These are phyloP conservation scores for Diaporthe eres DNA, from an alignment of 2,329 filamentous ascomycete species.

Conservation along the genomic window DNA sequence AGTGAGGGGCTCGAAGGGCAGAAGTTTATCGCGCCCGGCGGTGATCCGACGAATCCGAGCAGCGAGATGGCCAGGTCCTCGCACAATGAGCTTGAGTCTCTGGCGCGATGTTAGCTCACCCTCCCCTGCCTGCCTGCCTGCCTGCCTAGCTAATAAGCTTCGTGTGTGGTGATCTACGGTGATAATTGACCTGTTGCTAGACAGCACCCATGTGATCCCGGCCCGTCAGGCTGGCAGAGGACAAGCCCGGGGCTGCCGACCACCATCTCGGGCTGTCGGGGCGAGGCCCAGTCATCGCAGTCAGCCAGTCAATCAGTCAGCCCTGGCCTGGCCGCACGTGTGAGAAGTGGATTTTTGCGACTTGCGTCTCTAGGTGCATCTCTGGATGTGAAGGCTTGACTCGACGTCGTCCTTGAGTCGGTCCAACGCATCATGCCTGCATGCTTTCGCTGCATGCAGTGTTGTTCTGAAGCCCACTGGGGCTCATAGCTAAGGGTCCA, in stretches of 20 bases:
- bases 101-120: not conserved
- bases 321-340: not conserved
- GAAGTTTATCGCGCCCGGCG: slow-evolving; percentile 6
- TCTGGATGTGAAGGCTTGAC: slow-evolving; percentile 17
- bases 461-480: not conserved
- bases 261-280: not conserved
- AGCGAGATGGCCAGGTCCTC: slow-evolving; percentile 1
- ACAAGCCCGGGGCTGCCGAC: slow-evolving; percentile 16
- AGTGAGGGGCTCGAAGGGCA: not conserved
- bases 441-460: not conserved
- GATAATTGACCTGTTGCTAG: not conserved
- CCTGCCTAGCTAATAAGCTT: slow-evolving; percentile 11
- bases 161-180: not conserved
- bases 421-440: not conserved
- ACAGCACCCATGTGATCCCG: not conserved
- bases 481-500: not conserved
- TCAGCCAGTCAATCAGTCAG: not conserved
- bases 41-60: slow-evolving; percentile 22
- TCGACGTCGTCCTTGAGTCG: not conserved
- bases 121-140: not conserved
- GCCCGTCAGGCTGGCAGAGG: not conserved
- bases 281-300: not conserved
- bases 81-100: slow-evolving; percentile 9
- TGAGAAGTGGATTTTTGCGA: not conserved
- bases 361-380: slow-evolving; percentile 32